These are phyloP conservation scores for Uronychia setigera DNA, from an alignment of 73 alveolate species.

Conservation along the genomic window DNA sequence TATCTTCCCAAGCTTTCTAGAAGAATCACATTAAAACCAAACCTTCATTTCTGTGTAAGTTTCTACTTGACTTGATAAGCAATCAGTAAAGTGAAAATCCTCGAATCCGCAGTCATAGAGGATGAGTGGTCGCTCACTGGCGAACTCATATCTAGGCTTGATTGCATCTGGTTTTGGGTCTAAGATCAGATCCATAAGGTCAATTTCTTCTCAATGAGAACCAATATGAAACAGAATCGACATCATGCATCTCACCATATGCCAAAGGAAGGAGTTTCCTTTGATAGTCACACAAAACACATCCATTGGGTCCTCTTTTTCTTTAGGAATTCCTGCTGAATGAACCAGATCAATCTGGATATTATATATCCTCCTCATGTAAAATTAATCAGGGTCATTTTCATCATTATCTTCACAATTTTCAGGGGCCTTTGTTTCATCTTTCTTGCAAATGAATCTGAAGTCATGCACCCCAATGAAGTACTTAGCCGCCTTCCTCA, in stretches of 20 bases:
- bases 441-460: slow-evolving; percentile 94
- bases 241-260: slow-evolving; percentile 96
- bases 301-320: slow-evolving; percentile 10
- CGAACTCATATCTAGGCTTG: slow-evolving; percentile 58
- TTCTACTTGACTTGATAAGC: slow-evolving; percentile 16
- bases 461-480: slow-evolving; percentile 90
- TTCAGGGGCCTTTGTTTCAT: slow-evolving; percentile 71
- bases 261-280: slow-evolving; percentile 97
- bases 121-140: slow-evolving; percentile 48
- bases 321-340: slow-evolving; percentile 12
- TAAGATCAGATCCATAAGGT: slow-evolving; percentile 71
- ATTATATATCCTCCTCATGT: slow-evolving; percentile 35
- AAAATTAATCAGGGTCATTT: slow-evolving; percentile 3
- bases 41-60: slow-evolving; percentile 7
- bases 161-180: slow-evolving; percentile 24
- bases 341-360: slow-evolving; percentile 22
- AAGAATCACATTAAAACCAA: neutral
- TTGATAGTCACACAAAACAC: slow-evolving; percentile 72
- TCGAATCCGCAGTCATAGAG: slow-evolving; percentile 62
- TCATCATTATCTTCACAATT: slow-evolving; percentile 78
- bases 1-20: slow-evolving; percentile 15
- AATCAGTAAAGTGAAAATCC: slow-evolving; percentile 38
- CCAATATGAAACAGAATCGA: slow-evolving; percentile 93
- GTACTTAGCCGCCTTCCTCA: slow-evolving; percentile 78
- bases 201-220: slow-evolving; percentile 79